Evolutionary conservation across 2,329 filamentous ascomycete species (phyloP).

Genomic region (Thielaviopsis musarum): DNA sequence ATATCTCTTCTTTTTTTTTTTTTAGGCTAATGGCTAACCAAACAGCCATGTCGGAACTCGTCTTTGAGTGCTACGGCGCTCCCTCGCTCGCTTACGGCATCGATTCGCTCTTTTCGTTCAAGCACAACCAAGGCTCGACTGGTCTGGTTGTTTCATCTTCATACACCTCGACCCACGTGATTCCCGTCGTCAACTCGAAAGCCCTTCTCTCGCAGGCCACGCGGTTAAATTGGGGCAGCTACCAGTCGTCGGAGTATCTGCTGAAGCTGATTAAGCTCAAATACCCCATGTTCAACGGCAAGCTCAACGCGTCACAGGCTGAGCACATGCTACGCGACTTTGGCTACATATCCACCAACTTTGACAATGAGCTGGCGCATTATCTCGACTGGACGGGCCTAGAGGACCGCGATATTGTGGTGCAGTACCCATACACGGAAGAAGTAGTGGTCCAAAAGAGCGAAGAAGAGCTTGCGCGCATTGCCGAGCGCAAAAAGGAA

Average conservation of each 20-base stretch:
- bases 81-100: conserved; percentile 87
- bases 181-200: conserved; percentile 79
- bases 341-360: conserved; percentile 76
- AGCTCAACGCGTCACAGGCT: conserved; percentile 71
- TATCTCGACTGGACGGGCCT: conserved; percentile 86
- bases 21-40: too few relatives aligned
- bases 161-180: conserved; percentile 85
- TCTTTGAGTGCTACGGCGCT: conserved; percentile 90
- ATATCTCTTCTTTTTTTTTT: too few relatives aligned
- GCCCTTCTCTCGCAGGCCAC: conserved; percentile 72
- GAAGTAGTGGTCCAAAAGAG: conserved; percentile 82
- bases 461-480: conserved; percentile 76
- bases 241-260: conserved; percentile 78
- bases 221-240: conserved; percentile 86
- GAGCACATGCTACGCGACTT: conserved; percentile 78
- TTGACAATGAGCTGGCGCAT: conserved; percentile 55
- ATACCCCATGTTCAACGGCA: conserved; percentile 76
- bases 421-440: conserved; percentile 89
- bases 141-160: conserved; percentile 85
- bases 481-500: conserved; percentile 89
- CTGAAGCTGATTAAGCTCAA: conserved; percentile 79
- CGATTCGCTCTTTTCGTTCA: conserved; percentile 91
- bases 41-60: conserved; percentile 84
- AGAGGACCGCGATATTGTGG: conserved; percentile 72
- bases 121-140: conserved; percentile 74